Evolutionary conservation across 2,329 filamentous ascomycete species (phyloP), one percentile per base, ranked within the genome.

Genomic region (Pestalotiopsis sp.): DNA sequence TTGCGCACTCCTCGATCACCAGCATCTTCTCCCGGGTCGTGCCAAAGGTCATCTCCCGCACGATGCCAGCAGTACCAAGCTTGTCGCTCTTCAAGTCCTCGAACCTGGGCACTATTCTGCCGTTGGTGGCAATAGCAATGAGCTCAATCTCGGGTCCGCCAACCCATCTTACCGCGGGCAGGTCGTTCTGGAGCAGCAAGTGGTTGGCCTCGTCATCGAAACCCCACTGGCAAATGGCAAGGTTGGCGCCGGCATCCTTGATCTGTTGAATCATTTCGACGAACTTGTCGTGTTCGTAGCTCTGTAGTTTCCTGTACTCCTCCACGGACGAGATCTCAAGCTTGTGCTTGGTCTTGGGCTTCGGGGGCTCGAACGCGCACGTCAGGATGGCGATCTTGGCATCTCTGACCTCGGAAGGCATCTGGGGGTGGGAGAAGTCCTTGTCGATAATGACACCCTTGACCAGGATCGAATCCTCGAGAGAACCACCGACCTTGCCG

Each of bases 331-430:
- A 96, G 79, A 99, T 99, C 78, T 99, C 96, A 71, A 99, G 89
- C 87, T 98, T 97, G 84, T 99, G 96, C 89, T 99, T 99, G 62
- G 96, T 99, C 90, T 99, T 99, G 74, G 96, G 96, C 88, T 99
- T 99, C 65, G 96, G 96, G 40, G 96, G 96, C 85, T 99, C 96
- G 79, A 99, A 99, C 4, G 96, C 94, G 81, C 96, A 99, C 65
- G 96, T 99, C 70, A 99, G 85, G 77, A 99, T 99, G 75, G 96
- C 96, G 78, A 99, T 91, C 86, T 98, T 98, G 78, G 96, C 97
- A 82, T 99, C 94, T 76, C 87, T 89, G 72, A 99, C 95, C 83
- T 98, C 94, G 65, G 92, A 93, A 12, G 96, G 96, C 96, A 99
- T 99, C 84, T 99, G 96, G 13, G 96, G 96, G 82, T 99, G 96